Base-by-base conservation (phyloP, 169 alveolate genomes). In the Hepatocystis sp. region DNA sequence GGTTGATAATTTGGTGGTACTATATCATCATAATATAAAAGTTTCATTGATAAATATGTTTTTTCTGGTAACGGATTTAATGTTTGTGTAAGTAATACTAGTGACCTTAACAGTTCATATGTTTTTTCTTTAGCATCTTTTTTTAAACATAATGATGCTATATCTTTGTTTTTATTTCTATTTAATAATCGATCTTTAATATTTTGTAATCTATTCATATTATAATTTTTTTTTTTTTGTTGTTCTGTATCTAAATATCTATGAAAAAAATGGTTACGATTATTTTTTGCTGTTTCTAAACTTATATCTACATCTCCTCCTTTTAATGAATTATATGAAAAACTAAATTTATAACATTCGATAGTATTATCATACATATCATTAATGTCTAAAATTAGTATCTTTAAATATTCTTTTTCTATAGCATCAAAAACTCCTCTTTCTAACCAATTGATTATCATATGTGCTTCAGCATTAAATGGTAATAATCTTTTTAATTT, bases 361-460 rank as follows among this genome's bases (percentile, higher is more conserved):
- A 91, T 85, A 28, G 96, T 85, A 39, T 94, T 95, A 51, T 91
- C 95, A 27, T 92, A 71, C 34, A 85, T 91, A 36, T 94, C 91
- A 27, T 88, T 89, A 36, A 90, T 92, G 63, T 94, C 93, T 58
- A 91, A 92, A 4, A 93, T 94, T 58, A 90, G 85, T 46, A 93
- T 67, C 25, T 88, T 84, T 32, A 93, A 85, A 21, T 91, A 85
- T 88, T 84, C 91, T 23, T 90, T 92, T 51, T 89, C 94, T 85
- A 94, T 81, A 0, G 97, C 96, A 23, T 94, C 97, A 84, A 91
- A 94, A 44, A 94, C 94, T 3, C 97, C 97, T 56, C 92, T 90
- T 36, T 94, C 97, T 28, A 94, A 81, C 96, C 96, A 93, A 65
- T 91, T 94, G 21, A 94, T 66, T 42, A 90, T 85, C 81, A 90